Conservation (phyloP, 108 stramenopile genomes). For the Discostella stelligeroides region DNA sequence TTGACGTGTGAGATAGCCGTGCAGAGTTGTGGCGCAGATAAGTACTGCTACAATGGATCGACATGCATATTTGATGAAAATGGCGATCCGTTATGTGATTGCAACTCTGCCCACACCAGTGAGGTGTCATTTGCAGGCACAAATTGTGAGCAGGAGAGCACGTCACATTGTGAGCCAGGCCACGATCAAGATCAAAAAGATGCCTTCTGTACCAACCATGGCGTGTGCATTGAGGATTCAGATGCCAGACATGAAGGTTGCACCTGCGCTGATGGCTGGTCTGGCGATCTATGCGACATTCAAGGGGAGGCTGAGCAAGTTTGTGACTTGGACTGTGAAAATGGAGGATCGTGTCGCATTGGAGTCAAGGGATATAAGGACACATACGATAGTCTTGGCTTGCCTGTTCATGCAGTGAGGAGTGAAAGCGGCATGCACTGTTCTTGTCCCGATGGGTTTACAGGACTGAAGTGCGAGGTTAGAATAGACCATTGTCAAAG, state of each 20-base stretch:
- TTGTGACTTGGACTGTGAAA: slow-evolving; percentile 38
- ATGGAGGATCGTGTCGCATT: slow-evolving; percentile 45
- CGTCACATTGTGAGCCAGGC: slow-evolving; percentile 28
- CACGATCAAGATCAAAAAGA: slow-evolving; percentile 44
- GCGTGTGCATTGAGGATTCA: slow-evolving; percentile 33
- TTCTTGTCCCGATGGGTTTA: slow-evolving; percentile 57
- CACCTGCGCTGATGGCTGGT: slow-evolving; percentile 35
- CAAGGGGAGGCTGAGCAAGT: slow-evolving; percentile 21
- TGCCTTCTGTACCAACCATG: slow-evolving; percentile 40
- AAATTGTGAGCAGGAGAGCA: slow-evolving; percentile 37
- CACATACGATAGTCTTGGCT: slow-evolving; percentile 20
- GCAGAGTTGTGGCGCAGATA: slow-evolving; percentile 17
- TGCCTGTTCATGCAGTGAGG: slow-evolving; percentile 20
- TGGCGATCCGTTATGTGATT: slow-evolving; percentile 36
- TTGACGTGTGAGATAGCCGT: slow-evolving; percentile 45
- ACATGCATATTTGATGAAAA: slow-evolving; percentile 35
- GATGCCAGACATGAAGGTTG: slow-evolving; percentile 31
- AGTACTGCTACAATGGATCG: slow-evolving; percentile 51
- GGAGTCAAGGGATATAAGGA: slow-evolving; percentile 50
- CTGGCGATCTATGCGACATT: slow-evolving; percentile 46
- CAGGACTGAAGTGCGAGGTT: slow-evolving; percentile 66
- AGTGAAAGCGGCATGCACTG: slow-evolving; percentile 62
- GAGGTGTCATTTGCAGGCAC: slow-evolving; percentile 30
- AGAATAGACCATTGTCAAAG: slow-evolving; percentile 47
- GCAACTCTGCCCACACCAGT: slow-evolving; percentile 36